Evolutionary conservation across 805 yeast genomes (phyloP), one percentile per base, ranked within the genome.

Genomic region (Ogataea sp.): DNA sequence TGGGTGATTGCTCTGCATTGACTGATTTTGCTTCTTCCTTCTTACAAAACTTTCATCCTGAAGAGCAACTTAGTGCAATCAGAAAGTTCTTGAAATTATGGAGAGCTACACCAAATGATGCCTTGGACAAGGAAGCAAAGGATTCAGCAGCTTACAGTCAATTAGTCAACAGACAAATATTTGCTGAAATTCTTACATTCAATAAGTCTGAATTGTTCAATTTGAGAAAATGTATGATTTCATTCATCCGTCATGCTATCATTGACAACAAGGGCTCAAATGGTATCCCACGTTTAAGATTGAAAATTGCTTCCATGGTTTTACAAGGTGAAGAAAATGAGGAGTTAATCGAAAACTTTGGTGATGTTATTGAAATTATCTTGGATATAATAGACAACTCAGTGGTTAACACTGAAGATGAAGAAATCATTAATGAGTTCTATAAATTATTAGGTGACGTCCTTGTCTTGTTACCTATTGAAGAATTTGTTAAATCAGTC

Each of bases 1-100:
- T 67, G 36, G 73, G 76, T 30, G 96, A 87, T 40, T 75, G 86
- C 31, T 72, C 73, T 44, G 67, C 81, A 1, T 60, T 84, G 30
- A 64, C 80, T 41, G 95, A 85, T 47, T 90, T 90, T 56, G 68
- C 82, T 1, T 67, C 78, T 14, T 66, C 85, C 0, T 83, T 88
- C 55, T 55, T 86, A 59, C 75, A 78, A 43, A 72, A 73, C 24
- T 88, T 90, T 56, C 52, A 71, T 26, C 78, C 88, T 5, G 57
- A 64, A 28, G 89, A 84, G 34, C 95, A 83, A 55, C 61, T 87
- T 39, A 53, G 59, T 17, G 77, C 85, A 7, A 53, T 82, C 34
- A 53, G 53, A 21, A 65, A 70, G 14, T 80, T 68, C 47, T 61
- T 80, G 42, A 58, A 64, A 3, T 58, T 79, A 44, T 80, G 77